Conservation (phyloP, 1,284 basidiomycete species). For the Cutaneotrichosporon sp. region DNA sequence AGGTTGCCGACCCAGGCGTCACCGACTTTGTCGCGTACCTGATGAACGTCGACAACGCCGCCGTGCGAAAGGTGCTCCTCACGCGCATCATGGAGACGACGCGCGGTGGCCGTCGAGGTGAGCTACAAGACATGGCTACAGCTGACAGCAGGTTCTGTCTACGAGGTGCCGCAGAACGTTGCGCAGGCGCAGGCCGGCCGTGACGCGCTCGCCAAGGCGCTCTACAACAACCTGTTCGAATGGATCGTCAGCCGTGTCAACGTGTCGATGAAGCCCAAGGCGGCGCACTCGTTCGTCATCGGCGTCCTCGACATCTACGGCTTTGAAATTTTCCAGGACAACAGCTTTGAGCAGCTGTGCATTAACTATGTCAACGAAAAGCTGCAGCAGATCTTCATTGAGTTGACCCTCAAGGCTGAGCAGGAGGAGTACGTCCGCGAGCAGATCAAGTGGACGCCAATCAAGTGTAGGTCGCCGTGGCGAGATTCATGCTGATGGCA, state of each 20-base stretch:
- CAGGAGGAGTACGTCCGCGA: conserved; percentile 93
- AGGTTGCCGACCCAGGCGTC: conserved; percentile 76
- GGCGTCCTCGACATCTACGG: conserved; percentile 96
- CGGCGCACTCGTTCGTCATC: conserved; percentile 73
- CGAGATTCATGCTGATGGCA: conserved; percentile 13
- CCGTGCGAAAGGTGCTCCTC: conserved; percentile 81
- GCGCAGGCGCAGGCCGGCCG: conserved; percentile 82
- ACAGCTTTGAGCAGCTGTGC: conserved; percentile 98
- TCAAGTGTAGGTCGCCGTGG: conserved; percentile 59
- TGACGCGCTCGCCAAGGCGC: conserved; percentile 90
- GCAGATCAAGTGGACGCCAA: conserved; percentile 98
- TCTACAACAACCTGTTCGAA: conserved; percentile 98
- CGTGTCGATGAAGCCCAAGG: conserved; percentile 85
- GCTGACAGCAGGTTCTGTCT: conserved; percentile 61
- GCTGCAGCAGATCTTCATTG: conserved; percentile 98
- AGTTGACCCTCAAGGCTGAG: conserved; percentile 96
- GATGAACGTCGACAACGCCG: conserved; percentile 74
- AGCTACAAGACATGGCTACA: background rate
- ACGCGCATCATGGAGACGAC: conserved; percentile 87
- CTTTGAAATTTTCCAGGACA: conserved; percentile 97
- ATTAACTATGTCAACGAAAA: conserved; percentile 99
- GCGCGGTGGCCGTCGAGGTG: conserved; percentile 79
- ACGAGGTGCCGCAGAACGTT: conserved; percentile 93
- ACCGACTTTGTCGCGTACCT: conserved; percentile 93
- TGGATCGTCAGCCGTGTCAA: conserved; percentile 99